Evolutionary conservation across 2,329 filamentous ascomycete species (phyloP).

Genomic region (Xylariaceae sp.): DNA sequence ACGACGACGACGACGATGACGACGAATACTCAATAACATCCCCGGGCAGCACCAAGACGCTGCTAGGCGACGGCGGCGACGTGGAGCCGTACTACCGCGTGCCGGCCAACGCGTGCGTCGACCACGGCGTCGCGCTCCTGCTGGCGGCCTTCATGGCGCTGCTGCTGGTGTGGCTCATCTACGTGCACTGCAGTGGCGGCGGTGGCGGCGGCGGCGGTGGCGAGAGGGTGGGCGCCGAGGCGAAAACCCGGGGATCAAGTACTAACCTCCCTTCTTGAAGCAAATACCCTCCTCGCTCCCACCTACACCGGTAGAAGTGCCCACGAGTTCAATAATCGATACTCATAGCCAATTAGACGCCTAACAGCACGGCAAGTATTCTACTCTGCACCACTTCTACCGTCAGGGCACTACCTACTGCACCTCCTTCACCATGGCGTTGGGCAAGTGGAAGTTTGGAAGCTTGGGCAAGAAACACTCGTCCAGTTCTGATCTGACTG

Average conservation of each 20-base stretch:
- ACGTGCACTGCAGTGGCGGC: too few relatives aligned
- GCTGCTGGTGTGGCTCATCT: not conserved
- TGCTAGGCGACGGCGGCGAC: too few relatives aligned
- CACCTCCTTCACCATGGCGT: slow-evolving; percentile 7
- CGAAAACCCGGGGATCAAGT: too few relatives aligned
- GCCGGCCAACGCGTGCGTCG: not conserved
- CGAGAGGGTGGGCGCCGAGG: too few relatives aligned
- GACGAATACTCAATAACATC: too few relatives aligned
- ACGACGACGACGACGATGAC: not conserved
- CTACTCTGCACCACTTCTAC: not conserved
- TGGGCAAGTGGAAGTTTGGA: slow-evolving; percentile 16
- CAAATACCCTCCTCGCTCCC: not conserved
- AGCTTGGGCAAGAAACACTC: slow-evolving; percentile 15
- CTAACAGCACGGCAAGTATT: not conserved
- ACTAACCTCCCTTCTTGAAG: not conserved
- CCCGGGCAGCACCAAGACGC: too few relatives aligned
- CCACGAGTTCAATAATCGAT: too few relatives aligned
- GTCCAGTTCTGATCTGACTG: slow-evolving; percentile 12
- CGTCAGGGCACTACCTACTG: not conserved
- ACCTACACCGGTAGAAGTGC: too few relatives aligned
- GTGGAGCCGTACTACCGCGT: not conserved
- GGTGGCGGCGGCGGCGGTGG: too few relatives aligned
- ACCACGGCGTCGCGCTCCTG: not conserved
- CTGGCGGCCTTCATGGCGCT: not conserved
- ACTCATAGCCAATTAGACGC: not conserved